These are phyloP conservation scores for Stentor coeruleus DNA, from an alignment of 73 alveolate species.

Conservation along the genomic window DNA sequence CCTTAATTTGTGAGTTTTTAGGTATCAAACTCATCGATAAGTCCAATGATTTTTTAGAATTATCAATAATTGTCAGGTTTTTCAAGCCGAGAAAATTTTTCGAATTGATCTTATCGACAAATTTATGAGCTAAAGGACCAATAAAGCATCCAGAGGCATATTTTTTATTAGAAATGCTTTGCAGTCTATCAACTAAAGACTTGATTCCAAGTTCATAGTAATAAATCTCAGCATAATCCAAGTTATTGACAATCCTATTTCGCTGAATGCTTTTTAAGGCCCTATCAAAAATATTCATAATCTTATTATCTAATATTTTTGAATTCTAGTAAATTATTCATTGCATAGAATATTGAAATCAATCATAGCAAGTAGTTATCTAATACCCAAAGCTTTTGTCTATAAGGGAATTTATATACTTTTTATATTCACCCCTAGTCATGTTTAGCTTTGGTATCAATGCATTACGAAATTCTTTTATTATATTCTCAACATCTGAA, in stretches of 20 bases:
- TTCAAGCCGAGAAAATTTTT: neutral
- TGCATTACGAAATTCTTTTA: conserved; percentile 22
- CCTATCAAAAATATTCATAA: neutral
- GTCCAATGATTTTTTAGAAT: neutral
- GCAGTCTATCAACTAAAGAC: neutral
- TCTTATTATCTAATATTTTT: too few relatives aligned
- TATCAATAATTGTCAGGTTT: neutral
- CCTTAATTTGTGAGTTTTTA: conserved; percentile 6
- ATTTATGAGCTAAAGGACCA: conserved; percentile 16
- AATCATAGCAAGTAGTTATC: conserved; percentile 71
- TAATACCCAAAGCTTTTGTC: conserved; percentile 53
- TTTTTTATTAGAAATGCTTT: neutral
- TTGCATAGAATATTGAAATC: conserved; percentile 55
- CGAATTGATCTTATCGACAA: neutral
- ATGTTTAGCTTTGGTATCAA: conserved; percentile 40
- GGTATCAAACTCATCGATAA: neutral
- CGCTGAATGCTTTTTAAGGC: neutral
- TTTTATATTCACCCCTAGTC: conserved; percentile 55
- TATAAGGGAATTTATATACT: conserved; percentile 50
- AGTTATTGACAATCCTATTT: neutral
- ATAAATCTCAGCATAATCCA: neutral
- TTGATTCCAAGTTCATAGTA: conserved; percentile 3
- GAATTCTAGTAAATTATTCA: conserved; percentile 40
- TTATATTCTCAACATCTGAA: conserved; percentile 27
- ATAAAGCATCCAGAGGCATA: conserved; percentile 7